Base-by-base conservation (phyloP, 2,329 filamentous ascomycete genomes). In the Pseudogymnoascus sp. region DNA sequence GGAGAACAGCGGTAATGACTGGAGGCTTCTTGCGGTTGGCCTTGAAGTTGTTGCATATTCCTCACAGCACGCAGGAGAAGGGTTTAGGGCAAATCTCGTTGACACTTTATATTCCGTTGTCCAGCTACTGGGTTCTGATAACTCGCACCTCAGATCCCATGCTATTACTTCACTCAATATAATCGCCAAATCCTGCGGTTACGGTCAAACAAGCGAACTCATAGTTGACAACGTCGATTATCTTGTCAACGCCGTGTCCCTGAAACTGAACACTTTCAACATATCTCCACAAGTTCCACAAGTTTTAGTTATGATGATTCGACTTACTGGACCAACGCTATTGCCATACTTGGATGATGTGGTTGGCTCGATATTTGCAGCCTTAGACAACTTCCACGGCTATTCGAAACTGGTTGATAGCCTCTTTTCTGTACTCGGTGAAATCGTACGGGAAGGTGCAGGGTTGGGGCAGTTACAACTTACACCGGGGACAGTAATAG, bases 191-290 rank as follows among this genome's bases (percentile, higher is more conserved):
- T 82, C 88, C 0, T 97, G 91, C 69, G 85, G 83, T 1, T 99
- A 97, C 69, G 65, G 72, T 0, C 86, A 82, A 68, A 88, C 93
- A 4, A 88, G 88, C 25, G 85, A 90, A 14, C 78, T 99, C 66
- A 87, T 99, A 39, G 84, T 97, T 28, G 86, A 89, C 60, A 99
- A 99, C 65, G 92, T 91, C 14, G 94, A 99, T 74, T 99, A 99
- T 73, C 89, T 99, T 75, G 88, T 97, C 64, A 97, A 97, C 71
- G 91, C 94, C 0, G 85, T 99, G 14, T 91, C 90, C 0, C 76
- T 97, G 64, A 90, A 92, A 65, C 82, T 99, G 6, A 97, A 96
- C 69, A 91, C 90, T 0, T 91, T 97, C 66, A 92, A 97, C 66
- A 88, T 97, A 60, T 93, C 92, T 0, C 92, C 93, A 1, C 90